These are phyloP conservation scores for Colletotrichum sp. DNA, from an alignment of 2,329 filamentous ascomycete genomes.

Conservation along the genomic window DNA sequence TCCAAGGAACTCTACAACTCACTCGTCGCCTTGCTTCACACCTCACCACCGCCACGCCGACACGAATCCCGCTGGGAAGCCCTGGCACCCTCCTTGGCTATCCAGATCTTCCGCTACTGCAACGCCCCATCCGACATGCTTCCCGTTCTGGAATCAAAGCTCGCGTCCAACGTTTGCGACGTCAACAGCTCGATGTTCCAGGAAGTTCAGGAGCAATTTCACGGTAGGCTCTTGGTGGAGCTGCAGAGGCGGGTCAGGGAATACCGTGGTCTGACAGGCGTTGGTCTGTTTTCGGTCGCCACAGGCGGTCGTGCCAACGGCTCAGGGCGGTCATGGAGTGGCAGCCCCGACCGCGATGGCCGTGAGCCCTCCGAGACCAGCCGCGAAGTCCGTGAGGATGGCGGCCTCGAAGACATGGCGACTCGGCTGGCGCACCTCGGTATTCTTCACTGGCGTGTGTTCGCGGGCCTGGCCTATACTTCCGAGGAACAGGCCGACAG, in stretches of 20 bases:
- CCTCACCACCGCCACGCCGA: constrained; percentile 46
- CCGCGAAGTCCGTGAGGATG: constrained; percentile 55
- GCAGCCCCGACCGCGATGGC: constrained; percentile 30
- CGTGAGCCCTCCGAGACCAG: constrained; percentile 30
- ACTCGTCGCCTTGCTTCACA: constrained; percentile 60
- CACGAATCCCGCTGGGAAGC: constrained; percentile 56
- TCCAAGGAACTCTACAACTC: constrained; percentile 56
- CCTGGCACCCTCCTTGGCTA: constrained; percentile 57
- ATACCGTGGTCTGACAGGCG: constrained; percentile 56
- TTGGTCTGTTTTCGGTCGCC: constrained; percentile 60
- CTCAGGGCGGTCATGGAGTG: constrained; percentile 39
- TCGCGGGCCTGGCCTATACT: constrained; percentile 76
- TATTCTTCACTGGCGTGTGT: constrained; percentile 89
- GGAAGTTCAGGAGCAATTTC: constrained; percentile 55
- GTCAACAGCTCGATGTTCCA: constrained; percentile 49
- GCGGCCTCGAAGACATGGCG: constrained; percentile 70
- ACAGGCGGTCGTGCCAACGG: constrained; percentile 54
- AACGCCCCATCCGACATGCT: constrained; percentile 55
- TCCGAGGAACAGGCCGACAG: constrained; percentile 41
- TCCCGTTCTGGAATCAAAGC: constrained; percentile 53
- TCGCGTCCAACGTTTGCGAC: constrained; percentile 49
- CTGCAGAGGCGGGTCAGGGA: constrained; percentile 56
- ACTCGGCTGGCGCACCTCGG: constrained; percentile 83
- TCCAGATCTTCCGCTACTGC: constrained; percentile 64
- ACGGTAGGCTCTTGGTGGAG: constrained; percentile 52